Evolutionary conservation across 495 filamentous ascomycete genomes (phyloP), one percentile per base, ranked within the genome.

Genomic region (Penicillium coffeae): DNA sequence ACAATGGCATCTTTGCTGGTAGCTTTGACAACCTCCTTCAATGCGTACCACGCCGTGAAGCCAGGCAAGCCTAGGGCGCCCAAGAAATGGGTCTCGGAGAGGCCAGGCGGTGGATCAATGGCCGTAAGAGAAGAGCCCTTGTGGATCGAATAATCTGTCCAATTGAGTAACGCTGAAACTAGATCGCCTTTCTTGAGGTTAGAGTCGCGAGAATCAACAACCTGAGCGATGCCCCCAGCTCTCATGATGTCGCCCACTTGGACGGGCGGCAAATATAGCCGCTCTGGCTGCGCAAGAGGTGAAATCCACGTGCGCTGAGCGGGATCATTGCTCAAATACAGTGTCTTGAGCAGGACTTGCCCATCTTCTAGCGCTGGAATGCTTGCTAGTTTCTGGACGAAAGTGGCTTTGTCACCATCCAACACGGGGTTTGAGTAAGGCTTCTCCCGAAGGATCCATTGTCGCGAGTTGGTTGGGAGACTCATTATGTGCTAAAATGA

Each of bases 291-390:
- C 14, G 66, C 42, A 55, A 55, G 57, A 68, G 74, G 63, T 44
- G 59, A 52, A 47, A 90, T 76, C 86, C 84, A 87, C 35, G 73
- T 73, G 42, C 86, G 73, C 71, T 87, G 84, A 22, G 83, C 82
- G 0, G 86, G 86, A 62, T 90, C 85, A 48, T 85, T 79, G 38
- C 80, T 84, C 46, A 88, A 52, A 61, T 81, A 86, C 10, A 82
- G 66, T 1, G 65, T 61, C 58, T 86, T 78, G 21, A 87, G 47
- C 12, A 87, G 75, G 49, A 84, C 60, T 59, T 86, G 62, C 37
- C 42, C 42, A 16, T 51, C 48, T 20, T 40, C 19, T 4, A 51
- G 41, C 8, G 21, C 15, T 16, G 42, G 42, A 30, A 44, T 34
- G 19, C 32, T 30, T 8, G 42, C 15, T 9, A 25, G 32, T 10